Evolutionary conservation across 768 basidiomycete genomes (phyloP), one percentile per base, ranked within the genome.

Genomic region (Phallus indusiatus): DNA sequence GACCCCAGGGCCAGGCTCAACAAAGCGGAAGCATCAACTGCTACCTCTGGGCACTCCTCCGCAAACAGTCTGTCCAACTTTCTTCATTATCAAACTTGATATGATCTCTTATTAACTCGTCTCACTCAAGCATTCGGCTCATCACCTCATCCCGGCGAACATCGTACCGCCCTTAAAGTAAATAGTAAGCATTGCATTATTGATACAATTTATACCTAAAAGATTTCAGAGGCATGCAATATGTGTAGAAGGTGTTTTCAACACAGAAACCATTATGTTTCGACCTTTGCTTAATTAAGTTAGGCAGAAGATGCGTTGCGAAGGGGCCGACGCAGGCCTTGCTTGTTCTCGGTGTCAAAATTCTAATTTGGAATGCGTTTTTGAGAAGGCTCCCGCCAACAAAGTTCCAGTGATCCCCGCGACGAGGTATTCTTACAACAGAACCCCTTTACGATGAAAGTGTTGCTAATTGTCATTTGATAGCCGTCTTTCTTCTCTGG

Each of bases 301-400:
- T 52, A 58, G 56, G 51, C 49, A 58, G 28, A 58, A 58, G 46
- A 58, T 58, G 56, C 56, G 56, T 12, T 58, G 56, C 36, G 56
- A 58, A 18, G 49, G 56, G 11, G 24, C 56, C 11, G 48, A 58
- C 49, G 34, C 28, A 28, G 47, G 49, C n/a, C 10, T 42, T n/a
- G 28, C 56, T 16, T 58, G 56, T 50, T 28, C 47, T 28, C 56
- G 56, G 10, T 58, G 56, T 42, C 50, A 58, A 50, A 50, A 17
- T 58, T 11, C 49, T 33, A 48, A 48, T 14, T 48, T 58, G 14
- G 56, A 50, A 35, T 58, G 56, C 47, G 56, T 58, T 20, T 58
- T 58, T 28, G 56, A 58, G 18, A 58, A 52, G 21, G 20, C 51
- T 33, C 56, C 56, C n/a, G 48, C 48, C n/a, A 58, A 33, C 14